Percentiles rank a stretch among this genome's conserved stretches.
Conservation (phyloP, 148 eudicot genomes). For the Chenopodium suecicum region DNA sequence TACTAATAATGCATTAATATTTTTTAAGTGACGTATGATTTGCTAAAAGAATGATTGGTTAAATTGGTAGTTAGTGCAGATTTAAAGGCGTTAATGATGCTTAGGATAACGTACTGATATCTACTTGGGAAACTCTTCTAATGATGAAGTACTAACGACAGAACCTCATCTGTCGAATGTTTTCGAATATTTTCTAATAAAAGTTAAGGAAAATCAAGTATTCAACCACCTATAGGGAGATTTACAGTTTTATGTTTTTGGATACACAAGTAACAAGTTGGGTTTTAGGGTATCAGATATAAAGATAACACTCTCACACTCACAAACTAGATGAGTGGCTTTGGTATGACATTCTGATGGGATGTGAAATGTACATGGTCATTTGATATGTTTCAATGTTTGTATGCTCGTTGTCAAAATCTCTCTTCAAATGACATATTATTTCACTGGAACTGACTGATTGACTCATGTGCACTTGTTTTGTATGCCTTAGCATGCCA, state of each 20-base stretch:
- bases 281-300: too few relatives aligned
- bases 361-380: background rate
- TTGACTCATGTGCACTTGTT: background rate
- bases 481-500: background rate
- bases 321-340: background rate
- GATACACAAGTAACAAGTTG: too few relatives aligned
- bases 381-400: too few relatives aligned
- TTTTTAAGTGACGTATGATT: too few relatives aligned
- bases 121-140: too few relatives aligned
- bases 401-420: background rate
- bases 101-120: too few relatives aligned
- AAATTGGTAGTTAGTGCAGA: background rate
- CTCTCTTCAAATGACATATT: background rate
- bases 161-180: too few relatives aligned
- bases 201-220: background rate
- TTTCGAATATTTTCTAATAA: background rate
- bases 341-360: background rate
- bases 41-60: background rate
- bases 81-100: background rate
- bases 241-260: background rate
- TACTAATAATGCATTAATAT: too few relatives aligned
- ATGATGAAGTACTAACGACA: too few relatives aligned
- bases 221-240: background rate
- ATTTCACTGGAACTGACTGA: background rate
- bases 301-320: background rate